These are phyloP conservation scores for Trichosporon sp. DNA, from an alignment of 1,284 basidiomycete species.

Conservation along the genomic window DNA sequence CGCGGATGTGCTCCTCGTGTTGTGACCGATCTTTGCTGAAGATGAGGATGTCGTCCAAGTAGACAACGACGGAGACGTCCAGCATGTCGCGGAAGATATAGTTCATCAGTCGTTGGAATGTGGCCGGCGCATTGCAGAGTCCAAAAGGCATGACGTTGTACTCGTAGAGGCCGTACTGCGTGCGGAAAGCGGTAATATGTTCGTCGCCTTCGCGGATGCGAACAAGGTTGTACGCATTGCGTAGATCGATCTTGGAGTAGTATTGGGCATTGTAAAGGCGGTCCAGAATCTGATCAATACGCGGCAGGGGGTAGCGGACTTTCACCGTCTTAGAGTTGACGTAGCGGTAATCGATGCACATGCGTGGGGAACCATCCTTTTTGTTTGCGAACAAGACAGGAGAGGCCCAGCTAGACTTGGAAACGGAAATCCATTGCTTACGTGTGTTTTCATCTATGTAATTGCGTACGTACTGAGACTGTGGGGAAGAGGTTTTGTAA, in stretches of 20 bases:
- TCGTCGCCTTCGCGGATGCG: conserved; percentile 33
- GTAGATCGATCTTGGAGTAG: conserved; percentile 43
- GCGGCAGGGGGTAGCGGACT: conserved; percentile 27
- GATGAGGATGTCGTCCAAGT: conserved; percentile 39
- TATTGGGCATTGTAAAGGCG: conserved; percentile 30
- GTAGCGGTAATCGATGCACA: conserved; percentile 19
- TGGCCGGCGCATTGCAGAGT: conserved; percentile 47
- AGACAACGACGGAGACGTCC: conserved; percentile 35
- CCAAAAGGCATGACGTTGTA: conserved; percentile 50
- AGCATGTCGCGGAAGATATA: conserved; percentile 32
- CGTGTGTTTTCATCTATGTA: too few relatives aligned
- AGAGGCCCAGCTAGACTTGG: conserved; percentile 7
- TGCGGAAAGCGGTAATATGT: conserved; percentile 48
- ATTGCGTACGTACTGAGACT: too few relatives aligned
- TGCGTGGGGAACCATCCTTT: conserved; percentile 11
- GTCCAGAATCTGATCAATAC: conserved; percentile 30
- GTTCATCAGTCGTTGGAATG: conserved; percentile 47
- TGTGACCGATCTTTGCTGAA: neutral
- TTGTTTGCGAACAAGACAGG: conserved; percentile 17
- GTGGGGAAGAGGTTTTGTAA: too few relatives aligned
- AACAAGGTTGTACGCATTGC: conserved; percentile 37
- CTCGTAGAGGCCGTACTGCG: conserved; percentile 45
- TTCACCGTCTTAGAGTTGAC: conserved; percentile 30
- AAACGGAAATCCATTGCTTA: too few relatives aligned
- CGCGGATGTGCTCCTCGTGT: neutral